These are phyloP conservation scores for Triticum timopheevii DNA, from an alignment of 176 grass and related monocot genomes.

Conservation along the genomic window DNA sequence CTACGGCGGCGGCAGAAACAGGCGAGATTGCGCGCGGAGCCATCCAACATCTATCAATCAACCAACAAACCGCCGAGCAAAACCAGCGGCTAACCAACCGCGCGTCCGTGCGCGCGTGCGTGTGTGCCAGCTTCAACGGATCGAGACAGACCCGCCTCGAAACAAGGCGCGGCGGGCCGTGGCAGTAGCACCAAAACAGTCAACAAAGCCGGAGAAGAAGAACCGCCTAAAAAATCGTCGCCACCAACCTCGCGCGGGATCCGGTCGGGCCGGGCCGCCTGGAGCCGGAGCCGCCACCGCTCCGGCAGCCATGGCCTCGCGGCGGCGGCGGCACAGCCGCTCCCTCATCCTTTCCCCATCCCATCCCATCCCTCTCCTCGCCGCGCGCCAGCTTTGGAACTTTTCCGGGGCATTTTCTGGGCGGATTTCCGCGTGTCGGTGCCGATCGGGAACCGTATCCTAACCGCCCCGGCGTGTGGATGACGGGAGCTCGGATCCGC, in stretches of 20 bases:
- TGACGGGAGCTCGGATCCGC: not conserved
- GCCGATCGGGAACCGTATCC: slow-evolving; percentile 8
- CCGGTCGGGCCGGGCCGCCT: not conserved
- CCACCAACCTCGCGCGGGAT: slow-evolving; percentile 20
- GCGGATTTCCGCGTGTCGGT: not conserved
- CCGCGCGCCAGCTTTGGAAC: not conserved
- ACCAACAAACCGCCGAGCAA: not conserved
- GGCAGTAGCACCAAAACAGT: no score
- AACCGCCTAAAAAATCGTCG: not conserved
- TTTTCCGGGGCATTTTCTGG: not conserved
- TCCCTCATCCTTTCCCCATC: not conserved
- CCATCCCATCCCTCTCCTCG: not conserved
- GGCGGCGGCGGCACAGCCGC: not conserved
- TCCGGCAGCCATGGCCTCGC: not conserved
- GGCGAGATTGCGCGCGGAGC: not conserved
- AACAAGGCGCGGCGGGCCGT: not conserved
- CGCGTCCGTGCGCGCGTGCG: not conserved
- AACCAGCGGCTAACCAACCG: not conserved
- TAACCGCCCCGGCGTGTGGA: not conserved
- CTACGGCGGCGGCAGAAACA: slow-evolving; percentile 3
- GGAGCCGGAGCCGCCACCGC: not conserved
- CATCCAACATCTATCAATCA: slow-evolving; percentile 5
- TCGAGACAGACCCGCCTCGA: slow-evolving; percentile 3
- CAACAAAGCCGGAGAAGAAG: not conserved
- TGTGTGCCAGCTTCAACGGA: not conserved